phyloP scores from a whole-genome alignment of 2,329 filamentous ascomycete genomes.

The Aspergillus sp. region DNA sequence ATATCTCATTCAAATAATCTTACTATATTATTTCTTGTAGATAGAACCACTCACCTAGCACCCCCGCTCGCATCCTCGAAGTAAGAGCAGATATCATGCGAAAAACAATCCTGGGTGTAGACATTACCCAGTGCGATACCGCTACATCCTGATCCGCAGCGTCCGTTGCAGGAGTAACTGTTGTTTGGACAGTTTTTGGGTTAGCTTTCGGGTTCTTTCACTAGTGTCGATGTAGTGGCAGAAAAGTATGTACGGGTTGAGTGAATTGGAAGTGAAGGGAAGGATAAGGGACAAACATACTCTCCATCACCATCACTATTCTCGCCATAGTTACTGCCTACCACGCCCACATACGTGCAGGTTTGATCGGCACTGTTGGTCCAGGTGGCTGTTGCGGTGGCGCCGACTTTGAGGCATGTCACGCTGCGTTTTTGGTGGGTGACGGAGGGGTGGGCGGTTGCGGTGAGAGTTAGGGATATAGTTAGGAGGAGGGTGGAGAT shows the following conservation, averaged over 20 bases:
- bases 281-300: conserved; percentile 1
- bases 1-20: too few species aligned
- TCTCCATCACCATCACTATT: conserved; percentile 16
- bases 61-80: conserved; percentile 21
- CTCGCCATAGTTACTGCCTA: conserved; percentile 20
- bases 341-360: conserved; percentile 16
- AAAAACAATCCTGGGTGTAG: conserved; percentile 24
- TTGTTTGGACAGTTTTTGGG: too few species aligned
- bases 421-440: conserved; percentile 15
- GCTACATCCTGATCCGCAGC: conserved; percentile 20
- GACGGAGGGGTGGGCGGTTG: not conserved
- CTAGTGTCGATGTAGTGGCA: too few species aligned
- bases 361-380: conserved; percentile 17
- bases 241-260: too few species aligned
- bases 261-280: not conserved
- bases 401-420: conserved; percentile 18
- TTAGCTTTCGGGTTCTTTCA: too few species aligned
- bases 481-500: not conserved
- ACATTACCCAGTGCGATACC: conserved; percentile 18
- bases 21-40: too few species aligned
- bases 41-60: conserved; percentile 7
- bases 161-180: conserved; percentile 24
- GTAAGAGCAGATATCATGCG: conserved; percentile 24
- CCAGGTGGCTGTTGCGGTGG: conserved; percentile 19
- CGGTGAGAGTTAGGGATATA: not conserved